Evolutionary conservation across 2,329 filamentous ascomycete genomes (phyloP).

Genomic region (Fusarium sp.): DNA sequence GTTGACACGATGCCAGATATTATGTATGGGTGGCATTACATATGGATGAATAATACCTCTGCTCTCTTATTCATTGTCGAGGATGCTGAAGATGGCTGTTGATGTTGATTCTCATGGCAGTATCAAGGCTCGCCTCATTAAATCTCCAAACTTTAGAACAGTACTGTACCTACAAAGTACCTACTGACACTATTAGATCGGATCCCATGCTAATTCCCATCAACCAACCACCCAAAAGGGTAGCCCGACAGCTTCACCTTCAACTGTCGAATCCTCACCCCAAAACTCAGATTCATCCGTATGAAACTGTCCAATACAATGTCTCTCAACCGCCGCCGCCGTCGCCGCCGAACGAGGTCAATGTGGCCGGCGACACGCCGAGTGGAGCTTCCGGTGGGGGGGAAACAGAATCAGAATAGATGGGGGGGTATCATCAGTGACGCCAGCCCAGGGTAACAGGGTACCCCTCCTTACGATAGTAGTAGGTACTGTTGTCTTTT

Average conservation of each 20-base stretch:
- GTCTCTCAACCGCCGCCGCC: constrained; percentile 26
- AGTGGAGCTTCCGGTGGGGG: constrained; percentile 46
- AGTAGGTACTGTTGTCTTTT: constrained; percentile 13
- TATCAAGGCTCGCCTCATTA: constrained; percentile 13
- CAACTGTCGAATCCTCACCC: constrained; percentile 15
- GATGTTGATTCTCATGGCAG: constrained; percentile 3
- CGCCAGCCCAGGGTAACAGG: constrained; percentile 28
- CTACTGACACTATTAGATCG: neutral
- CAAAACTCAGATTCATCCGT: constrained; percentile 31
- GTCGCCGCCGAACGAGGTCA: constrained; percentile 39
- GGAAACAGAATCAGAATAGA: constrained; percentile 9
- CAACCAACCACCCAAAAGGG: constrained; percentile 28
- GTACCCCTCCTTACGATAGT: constrained; percentile 30
- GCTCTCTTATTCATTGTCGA: neutral
- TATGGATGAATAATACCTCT: no score
- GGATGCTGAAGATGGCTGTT: constrained; percentile 9
- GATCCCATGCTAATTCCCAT: neutral
- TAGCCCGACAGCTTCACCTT: constrained; percentile 30
- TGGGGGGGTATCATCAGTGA: constrained; percentile 33
- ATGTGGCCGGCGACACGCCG: constrained; percentile 44
- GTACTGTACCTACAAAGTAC: no score
- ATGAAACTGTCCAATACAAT: constrained; percentile 27
- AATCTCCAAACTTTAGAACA: neutral
- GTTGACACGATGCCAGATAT: neutral
- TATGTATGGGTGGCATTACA: neutral